Evolutionary conservation across 495 filamentous ascomycete genomes (phyloP).

Genomic region (Penicillium atrosanguineum): DNA sequence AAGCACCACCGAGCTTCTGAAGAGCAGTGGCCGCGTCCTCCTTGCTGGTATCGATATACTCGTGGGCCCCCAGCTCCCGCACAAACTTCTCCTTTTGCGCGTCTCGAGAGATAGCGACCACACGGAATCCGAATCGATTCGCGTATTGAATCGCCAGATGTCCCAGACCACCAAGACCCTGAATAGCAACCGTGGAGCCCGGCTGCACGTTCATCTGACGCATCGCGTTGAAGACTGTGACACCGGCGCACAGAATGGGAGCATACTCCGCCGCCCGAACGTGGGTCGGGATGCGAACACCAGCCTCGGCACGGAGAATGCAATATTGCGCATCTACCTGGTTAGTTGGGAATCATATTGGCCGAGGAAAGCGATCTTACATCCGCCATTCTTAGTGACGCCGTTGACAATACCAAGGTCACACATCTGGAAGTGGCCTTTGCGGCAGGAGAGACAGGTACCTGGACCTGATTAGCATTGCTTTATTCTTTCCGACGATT

Average conservation of each 20-base stretch:
- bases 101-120: conserved; percentile 59
- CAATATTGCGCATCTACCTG: conserved; percentile 60
- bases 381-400: conserved; percentile 51
- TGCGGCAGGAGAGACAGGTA: conserved; percentile 46
- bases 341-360: background rate
- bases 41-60: conserved; percentile 62
- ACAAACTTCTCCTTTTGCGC: conserved; percentile 59
- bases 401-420: conserved; percentile 50
- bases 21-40: conserved; percentile 50
- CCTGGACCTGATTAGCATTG: conserved; percentile 4
- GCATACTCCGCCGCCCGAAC: conserved; percentile 59
- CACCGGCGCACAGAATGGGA: conserved; percentile 68
- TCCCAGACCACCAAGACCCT: conserved; percentile 65
- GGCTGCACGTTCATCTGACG: conserved; percentile 56
- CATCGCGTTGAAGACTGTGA: conserved; percentile 71
- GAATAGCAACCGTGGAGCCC: conserved; percentile 60
- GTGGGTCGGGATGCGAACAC: conserved; percentile 56
- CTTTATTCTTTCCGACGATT: background rate
- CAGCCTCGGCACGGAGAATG: conserved; percentile 60
- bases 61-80: conserved; percentile 60
- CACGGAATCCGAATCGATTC: conserved; percentile 61
- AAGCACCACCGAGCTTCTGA: conserved; percentile 58
- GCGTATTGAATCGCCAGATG: conserved; percentile 69
- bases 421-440: conserved; percentile 56
- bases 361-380: conserved; percentile 12